Base-by-base conservation (phyloP, 495 filamentous ascomycete genomes). In the Talaromyces trachyspermus region DNA sequence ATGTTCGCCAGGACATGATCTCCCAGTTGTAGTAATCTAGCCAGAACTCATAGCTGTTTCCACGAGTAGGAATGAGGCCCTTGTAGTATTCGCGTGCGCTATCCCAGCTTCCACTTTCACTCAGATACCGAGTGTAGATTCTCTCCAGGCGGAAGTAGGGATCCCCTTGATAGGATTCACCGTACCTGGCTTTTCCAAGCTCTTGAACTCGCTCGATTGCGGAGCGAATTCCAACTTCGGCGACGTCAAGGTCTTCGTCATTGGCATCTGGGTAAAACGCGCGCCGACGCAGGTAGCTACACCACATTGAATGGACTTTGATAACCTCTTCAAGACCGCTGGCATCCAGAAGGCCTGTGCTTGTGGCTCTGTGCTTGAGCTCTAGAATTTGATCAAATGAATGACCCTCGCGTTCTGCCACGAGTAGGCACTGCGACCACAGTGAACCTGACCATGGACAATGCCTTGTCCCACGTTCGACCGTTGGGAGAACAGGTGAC, bases 361-460 rank as follows among this genome's bases (percentile, higher is more conserved):
- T 86, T 1, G 89, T 96, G 3, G 92, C 92, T 38, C 78, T 84
- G 59, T 97, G 88, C 60, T 98, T 98, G 58, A 95, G 88, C 26
- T 80, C 71, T 51, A 90, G 85, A 33, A 97, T 86, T 22, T 82
- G 83, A n/a, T 80, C 62, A 54, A 89, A 95, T 2, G 80, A 69
- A 54, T 80, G 75, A 12, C 79, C 76, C 44, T 84, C 83, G 25
- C 80, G 77, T 66, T 96, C 92, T 9, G 86, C 81, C 15, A 79
- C 84, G 40, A 96, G 64, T 14, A 98, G 80, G 49, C 89, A 88
- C 51, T 89, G 81, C 3, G 90, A 84, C 92, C 92, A 98, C 8
- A 97, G 71, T 17, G 79, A 74, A 17, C 92, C 90, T 12, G 87
- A 94, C 86, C 88, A 95, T 2, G 92, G 91, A 49, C 89, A 90